Percentiles rank a stretch among this genome's conserved stretches.
These are phyloP conservation scores for Xylaria castorea DNA, from an alignment of 495 filamentous ascomycete species.

Conservation along the genomic window DNA sequence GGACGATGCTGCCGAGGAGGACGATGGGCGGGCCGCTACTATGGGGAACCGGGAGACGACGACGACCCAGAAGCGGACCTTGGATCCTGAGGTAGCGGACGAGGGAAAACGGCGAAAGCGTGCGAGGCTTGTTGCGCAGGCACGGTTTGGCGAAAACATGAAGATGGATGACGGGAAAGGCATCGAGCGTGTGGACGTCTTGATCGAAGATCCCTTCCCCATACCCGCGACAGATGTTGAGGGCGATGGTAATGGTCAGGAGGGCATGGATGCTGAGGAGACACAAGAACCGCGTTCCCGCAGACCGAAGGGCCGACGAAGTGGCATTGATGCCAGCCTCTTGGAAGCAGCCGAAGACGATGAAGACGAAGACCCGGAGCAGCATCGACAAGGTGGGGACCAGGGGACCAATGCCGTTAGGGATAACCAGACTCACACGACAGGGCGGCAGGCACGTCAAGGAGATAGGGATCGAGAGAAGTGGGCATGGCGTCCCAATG, in stretches of 20 bases:
- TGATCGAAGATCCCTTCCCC: slow-evolving; percentile 62
- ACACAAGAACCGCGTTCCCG: slow-evolving; percentile 40
- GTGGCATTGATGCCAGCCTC: slow-evolving; percentile 28
- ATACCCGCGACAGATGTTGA: slow-evolving; percentile 53
- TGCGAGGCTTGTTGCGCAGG: slow-evolving; percentile 54
- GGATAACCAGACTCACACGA: background rate
- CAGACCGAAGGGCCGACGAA: slow-evolving; percentile 43
- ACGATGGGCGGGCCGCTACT: slow-evolving; percentile 26
- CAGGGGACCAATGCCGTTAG: background rate
- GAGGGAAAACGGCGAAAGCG: slow-evolving; percentile 50
- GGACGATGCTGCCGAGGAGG: slow-evolving; percentile 40
- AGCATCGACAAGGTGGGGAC: slow-evolving; percentile 13
- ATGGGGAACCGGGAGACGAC: background rate
- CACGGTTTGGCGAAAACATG: slow-evolving; percentile 61
- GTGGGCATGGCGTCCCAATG: slow-evolving; percentile 58
- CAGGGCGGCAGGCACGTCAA: slow-evolving; percentile 12
- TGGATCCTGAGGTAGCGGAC: slow-evolving; percentile 36
- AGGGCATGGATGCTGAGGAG: slow-evolving; percentile 30
- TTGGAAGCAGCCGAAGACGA: slow-evolving; percentile 37
- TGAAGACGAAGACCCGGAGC: slow-evolving; percentile 32
- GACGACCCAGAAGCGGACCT: slow-evolving; percentile 31
- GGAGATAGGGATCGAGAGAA: slow-evolving; percentile 36
- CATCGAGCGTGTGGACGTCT: slow-evolving; percentile 66
- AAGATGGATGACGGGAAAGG: slow-evolving; percentile 60
- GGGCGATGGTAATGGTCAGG: background rate